phyloP scores from a whole-genome alignment of 75 land plant genomes.

The Pinus tabuliformis region DNA sequence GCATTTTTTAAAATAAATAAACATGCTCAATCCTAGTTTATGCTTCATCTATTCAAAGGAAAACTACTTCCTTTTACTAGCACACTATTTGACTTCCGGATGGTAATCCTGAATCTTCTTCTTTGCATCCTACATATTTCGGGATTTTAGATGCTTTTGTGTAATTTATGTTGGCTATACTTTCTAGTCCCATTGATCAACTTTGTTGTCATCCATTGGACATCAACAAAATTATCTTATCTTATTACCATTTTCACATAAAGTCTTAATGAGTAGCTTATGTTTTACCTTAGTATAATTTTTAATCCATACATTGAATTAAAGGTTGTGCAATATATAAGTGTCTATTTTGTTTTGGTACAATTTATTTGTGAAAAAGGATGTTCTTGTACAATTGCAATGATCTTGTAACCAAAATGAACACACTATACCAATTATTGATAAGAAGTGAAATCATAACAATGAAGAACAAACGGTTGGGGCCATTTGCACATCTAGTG shows the following conservation, averaged over 20 bases:
- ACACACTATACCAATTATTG: too few species aligned
- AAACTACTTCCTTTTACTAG: background rate
- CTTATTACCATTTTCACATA: too few species aligned
- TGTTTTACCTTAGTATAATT: too few species aligned
- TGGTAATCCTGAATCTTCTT: background rate
- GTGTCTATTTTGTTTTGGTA: background rate
- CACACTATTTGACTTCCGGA: background rate
- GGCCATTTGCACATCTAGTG: too few species aligned
- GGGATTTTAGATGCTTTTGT: background rate
- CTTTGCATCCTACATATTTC: background rate
- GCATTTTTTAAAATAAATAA: background rate
- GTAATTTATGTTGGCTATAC: too few species aligned
- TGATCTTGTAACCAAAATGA: too few species aligned
- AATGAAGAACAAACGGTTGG: too few species aligned
- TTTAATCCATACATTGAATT: background rate
- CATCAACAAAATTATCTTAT: too few species aligned
- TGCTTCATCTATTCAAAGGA: background rate
- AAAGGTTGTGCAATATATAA: background rate
- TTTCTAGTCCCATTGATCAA: too few species aligned
- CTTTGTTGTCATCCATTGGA: too few species aligned
- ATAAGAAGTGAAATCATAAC: too few species aligned
- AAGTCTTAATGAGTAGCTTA: too few species aligned
- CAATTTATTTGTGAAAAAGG: background rate
- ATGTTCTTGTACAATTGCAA: background rate
- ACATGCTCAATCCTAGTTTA: background rate